Base-by-base conservation (phyloP, 176 grass and related monocot species). In the Phyllostachys edulis region DNA sequence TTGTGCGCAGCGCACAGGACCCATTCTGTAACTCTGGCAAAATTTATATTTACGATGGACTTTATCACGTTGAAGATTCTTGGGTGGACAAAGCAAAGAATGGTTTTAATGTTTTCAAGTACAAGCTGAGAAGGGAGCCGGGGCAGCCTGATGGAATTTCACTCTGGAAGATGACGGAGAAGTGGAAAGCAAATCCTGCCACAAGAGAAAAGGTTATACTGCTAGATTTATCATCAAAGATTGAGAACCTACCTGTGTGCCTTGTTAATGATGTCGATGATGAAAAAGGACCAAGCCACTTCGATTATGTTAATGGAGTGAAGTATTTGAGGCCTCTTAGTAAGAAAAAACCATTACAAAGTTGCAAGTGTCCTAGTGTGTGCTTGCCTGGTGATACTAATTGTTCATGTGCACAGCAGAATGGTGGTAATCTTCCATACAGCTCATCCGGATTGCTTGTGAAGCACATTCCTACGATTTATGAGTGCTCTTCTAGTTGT, bases 21-120 rank as follows among this genome's bases (percentile, higher is more conserved):
- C 42, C 63, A 21, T 68, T 77, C 78, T 36, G 17, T 18, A 77
- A 51, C 64, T 73, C 76, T 1, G 38, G 80, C 9, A 97, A 94
- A 78, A 90, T 88, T 21, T 97, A 94, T 76, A 88, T 93, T 34
- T 97, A 97, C 82, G 94, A 94, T 60, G 94, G 94, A 9, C 82
- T 97, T 41, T 97, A 94, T 26, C 62, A 62, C 54, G 78, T 97
- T n/a, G 76, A 97, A 38, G 65, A 86, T 39, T 76, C 84, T 2
- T 94, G 90, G 79, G 81, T 63, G 55, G 88, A 97, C 44, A 91
- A 57, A 63, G 63, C 69, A 29, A 76, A 80, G 40, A 71, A 80
- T 67, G 85, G 88, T 18, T 89, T 90, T 23, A 88, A 40, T 52
- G 86, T 94, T 45, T 97, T 94, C 62, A 92, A 92, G 77, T 92